Conservation (phyloP, 2,329 filamentous ascomycete genomes). For the Trichoderma sp. region DNA sequence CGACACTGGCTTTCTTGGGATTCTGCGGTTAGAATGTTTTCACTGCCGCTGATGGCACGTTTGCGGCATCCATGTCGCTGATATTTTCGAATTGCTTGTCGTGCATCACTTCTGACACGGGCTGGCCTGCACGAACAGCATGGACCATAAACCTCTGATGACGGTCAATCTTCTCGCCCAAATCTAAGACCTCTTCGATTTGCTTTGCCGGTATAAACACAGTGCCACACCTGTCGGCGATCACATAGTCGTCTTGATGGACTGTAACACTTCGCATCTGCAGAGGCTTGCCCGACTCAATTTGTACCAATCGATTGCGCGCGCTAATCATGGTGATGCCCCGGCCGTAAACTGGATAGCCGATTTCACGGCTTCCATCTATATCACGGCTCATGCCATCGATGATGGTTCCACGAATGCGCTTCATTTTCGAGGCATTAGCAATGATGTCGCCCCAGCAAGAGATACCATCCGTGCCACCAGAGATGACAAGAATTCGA, state of each 20-base stretch:
- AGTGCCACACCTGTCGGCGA: background rate
- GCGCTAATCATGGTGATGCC: background rate
- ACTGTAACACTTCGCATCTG: background rate
- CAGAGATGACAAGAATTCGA: background rate
- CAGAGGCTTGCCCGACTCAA: background rate
- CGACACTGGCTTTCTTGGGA: background rate
- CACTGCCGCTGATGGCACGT: too few species aligned
- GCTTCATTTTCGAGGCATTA: background rate
- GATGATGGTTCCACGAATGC: background rate
- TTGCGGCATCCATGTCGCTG: background rate
- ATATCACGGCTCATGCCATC: background rate
- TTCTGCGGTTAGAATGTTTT: background rate
- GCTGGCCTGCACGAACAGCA: background rate
- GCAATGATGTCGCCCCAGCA: background rate
- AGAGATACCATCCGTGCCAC: background rate
- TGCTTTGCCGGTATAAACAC: background rate
- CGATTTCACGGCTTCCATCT: background rate
- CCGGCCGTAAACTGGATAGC: background rate
- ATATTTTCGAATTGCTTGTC: background rate
- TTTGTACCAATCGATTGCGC: background rate
- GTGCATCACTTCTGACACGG: background rate
- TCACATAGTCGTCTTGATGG: background rate
- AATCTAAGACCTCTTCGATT: background rate
- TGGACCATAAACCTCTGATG: background rate
- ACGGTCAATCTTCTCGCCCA: background rate